Conservation (phyloP, 495 filamentous ascomycete species). For the Lepraria neglecta region DNA sequence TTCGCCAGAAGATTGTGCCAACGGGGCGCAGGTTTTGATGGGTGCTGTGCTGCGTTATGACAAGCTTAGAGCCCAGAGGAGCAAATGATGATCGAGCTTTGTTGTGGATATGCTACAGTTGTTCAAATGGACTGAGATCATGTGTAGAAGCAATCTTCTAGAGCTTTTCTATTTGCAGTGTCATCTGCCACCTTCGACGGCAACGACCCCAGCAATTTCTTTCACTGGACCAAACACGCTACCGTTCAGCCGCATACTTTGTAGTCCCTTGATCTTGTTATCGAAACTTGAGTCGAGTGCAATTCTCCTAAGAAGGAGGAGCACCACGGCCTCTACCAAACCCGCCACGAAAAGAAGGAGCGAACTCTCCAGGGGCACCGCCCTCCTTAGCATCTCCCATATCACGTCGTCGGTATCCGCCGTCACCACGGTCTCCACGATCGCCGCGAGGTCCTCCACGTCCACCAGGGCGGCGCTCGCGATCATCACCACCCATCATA, state of each 20-base stretch:
- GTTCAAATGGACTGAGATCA: not conserved
- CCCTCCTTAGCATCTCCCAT: slow-evolving; percentile 85
- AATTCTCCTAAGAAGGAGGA: slow-evolving; percentile 49
- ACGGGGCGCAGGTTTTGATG: slow-evolving; percentile 56
- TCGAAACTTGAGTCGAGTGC: not conserved
- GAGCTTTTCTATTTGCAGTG: slow-evolving; percentile 32
- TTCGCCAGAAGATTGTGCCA: slow-evolving; percentile 55
- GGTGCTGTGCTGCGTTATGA: slow-evolving; percentile 58
- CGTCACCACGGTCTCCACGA: slow-evolving; percentile 82
- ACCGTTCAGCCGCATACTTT: slow-evolving; percentile 19
- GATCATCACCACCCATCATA: slow-evolving; percentile 93
- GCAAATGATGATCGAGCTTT: not conserved
- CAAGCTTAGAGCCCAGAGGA: slow-evolving; percentile 27
- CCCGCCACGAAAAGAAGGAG: slow-evolving; percentile 91
- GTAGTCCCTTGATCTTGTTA: not conserved
- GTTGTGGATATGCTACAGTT: not conserved
- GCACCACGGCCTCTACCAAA: slow-evolving; percentile 85
- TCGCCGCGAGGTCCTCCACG: slow-evolving; percentile 54
- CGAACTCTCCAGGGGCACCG: slow-evolving; percentile 89
- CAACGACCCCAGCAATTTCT: slow-evolving; percentile 43
- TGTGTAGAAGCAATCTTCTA: not conserved
- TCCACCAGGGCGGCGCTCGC: slow-evolving; percentile 67
- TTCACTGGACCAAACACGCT: slow-evolving; percentile 45
- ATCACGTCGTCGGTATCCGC: slow-evolving; percentile 85
- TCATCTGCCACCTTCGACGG: slow-evolving; percentile 40